Percentiles rank a stretch among this genome's conserved stretches.
These are phyloP conservation scores for Malassezia globosa DNA, from an alignment of 1,284 basidiomycete genomes.

Conservation along the genomic window DNA sequence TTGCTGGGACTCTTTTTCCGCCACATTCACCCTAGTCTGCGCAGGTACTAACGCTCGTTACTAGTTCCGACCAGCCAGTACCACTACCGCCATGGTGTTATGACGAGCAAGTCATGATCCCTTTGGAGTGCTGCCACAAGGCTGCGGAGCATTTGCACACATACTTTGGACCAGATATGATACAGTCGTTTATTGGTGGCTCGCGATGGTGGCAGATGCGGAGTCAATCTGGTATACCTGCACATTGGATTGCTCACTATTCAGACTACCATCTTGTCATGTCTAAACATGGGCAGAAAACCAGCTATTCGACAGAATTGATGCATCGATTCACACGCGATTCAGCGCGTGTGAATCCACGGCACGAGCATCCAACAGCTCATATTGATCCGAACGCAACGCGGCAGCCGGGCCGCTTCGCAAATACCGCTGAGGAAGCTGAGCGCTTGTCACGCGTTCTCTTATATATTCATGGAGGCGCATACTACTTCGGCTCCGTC, in stretches of 20 bases:
- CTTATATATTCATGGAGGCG: constrained; percentile 44
- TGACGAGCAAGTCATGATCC: constrained; percentile 62
- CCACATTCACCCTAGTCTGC: no score
- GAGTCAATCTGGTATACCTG: constrained; percentile 59
- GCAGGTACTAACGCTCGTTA: neutral
- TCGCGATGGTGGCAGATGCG: constrained; percentile 80
- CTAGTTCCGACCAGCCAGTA: constrained; percentile 62
- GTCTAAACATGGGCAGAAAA: constrained; percentile 10
- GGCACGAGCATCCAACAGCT: constrained; percentile 43
- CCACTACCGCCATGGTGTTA: constrained; percentile 77
- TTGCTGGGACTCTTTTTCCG: neutral
- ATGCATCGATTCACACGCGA: constrained; percentile 16
- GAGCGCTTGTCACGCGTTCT: constrained; percentile 37
- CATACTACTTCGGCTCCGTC: constrained; percentile 52
- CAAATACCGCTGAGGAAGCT: constrained; percentile 28
- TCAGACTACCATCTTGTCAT: constrained; percentile 48
- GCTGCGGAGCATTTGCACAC: constrained; percentile 67
- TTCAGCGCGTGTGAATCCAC: constrained; percentile 34
- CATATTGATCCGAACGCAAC: neutral
- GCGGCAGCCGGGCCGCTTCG: constrained; percentile 6
- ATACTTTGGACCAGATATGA: constrained; percentile 70
- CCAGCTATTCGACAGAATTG: constrained; percentile 8
- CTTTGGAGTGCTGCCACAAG: constrained; percentile 57
- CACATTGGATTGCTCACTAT: constrained; percentile 69
- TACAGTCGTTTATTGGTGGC: constrained; percentile 69